Base-by-base conservation (phyloP, 2,329 filamentous ascomycete species). In the Diaporthe velutina region DNA sequence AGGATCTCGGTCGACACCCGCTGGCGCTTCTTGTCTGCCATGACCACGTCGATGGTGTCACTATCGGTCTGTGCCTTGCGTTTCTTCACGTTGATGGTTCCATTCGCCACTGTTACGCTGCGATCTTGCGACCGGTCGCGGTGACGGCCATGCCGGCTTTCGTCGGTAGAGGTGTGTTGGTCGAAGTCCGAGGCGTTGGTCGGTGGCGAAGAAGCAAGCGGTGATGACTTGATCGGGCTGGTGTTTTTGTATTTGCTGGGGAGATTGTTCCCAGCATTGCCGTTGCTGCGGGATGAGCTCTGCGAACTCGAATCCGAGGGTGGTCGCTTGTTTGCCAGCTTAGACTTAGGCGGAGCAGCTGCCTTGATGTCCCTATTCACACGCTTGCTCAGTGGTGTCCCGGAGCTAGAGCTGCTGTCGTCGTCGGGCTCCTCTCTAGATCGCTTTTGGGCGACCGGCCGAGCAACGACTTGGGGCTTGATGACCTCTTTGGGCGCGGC, bases 171-270 rank as follows among this genome's bases (percentile, higher is more conserved):
- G 28, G 80, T 82, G 58, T 84, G 81, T 15, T 87, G 84, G 40
- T 91, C 90, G 50, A 92, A 82, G 74, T 93, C 91, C 1, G 90
- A 92, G 1, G 90, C 91, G 76, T 92, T 93, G 10, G 91, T 92
- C 0, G 91, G 91, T 17, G 91, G 90, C 9, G 91, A 92, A 1
- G 90, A 90, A n/a, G 90, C 90, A 25, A 93, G 84, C 5, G 91
- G 91, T 13, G 91, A 93, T 3, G 91, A 92, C 80, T 93, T 93
- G 68, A 86, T 85, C 0, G 90, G 90, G 9, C 90, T 91, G 0
- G 88, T 91, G 76, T 87, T 85, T 81, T 90, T 90, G 79, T 83
- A 85, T 80, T 86, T 88, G 74, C 79, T 84, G 78, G 79, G 82
- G 78, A 84, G 70, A 83, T 74, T 84, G 42, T 40, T 54, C 2